Evolutionary conservation across 2,329 filamentous ascomycete species (phyloP).

Genomic region (Cladophialophora chaetospira): DNA sequence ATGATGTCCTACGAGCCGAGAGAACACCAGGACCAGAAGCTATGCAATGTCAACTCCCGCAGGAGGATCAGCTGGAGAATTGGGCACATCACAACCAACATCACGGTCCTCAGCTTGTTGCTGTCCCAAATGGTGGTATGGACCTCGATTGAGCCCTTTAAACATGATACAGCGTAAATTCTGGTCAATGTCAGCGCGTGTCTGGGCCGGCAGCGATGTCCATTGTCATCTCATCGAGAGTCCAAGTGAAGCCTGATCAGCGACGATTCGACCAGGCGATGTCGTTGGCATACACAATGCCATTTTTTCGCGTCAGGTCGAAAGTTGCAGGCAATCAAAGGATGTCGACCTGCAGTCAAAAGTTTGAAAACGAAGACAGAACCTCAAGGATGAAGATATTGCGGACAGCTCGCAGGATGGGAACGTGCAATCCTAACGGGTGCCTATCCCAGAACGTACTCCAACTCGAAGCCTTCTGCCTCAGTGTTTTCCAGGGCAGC

Average conservation of each 20-base stretch:
- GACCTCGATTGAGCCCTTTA: conserved; percentile 31
- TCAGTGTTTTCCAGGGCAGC: neutral
- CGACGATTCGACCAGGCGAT: conserved; percentile 2
- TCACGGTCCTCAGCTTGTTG: conserved; percentile 11
- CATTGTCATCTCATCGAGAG: neutral
- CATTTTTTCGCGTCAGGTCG: neutral
- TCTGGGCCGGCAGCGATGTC: neutral
- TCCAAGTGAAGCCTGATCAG: neutral
- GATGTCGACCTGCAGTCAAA: too few species aligned
- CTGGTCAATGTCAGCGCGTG: too few species aligned
- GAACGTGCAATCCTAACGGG: too few species aligned
- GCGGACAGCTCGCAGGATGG: too few species aligned
- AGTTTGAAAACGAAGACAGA: too few species aligned
- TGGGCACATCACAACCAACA: conserved; percentile 19
- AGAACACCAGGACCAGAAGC: conserved; percentile 36
- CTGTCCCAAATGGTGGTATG: conserved; percentile 28
- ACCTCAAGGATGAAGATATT: too few species aligned
- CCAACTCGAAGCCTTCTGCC: conserved; percentile 13
- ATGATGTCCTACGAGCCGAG: conserved; percentile 43
- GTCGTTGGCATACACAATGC: neutral
- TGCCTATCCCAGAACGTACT: conserved; percentile 12
- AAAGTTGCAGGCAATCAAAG: neutral
- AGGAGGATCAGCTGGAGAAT: conserved; percentile 18
- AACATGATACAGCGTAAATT: too few species aligned
- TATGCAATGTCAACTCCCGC: conserved; percentile 9